A percentile compares a stretch with the other conserved stretches of the same genome.
Evolutionary conservation across 306 rosid genomes (phyloP).

Genomic region (Bauhinia variegata): DNA sequence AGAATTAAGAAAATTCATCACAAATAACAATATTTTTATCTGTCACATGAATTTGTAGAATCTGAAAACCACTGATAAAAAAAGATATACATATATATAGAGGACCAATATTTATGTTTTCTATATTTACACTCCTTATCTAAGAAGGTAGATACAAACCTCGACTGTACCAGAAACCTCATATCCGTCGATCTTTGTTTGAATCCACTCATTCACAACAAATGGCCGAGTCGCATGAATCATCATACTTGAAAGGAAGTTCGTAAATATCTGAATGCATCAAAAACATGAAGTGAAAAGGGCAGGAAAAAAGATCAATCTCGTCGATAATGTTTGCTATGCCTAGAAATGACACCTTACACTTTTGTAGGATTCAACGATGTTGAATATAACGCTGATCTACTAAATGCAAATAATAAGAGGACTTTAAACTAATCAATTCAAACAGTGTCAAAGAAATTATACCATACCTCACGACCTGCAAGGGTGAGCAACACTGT

Average conservation of each 20-base stretch:
- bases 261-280: slow-evolving; percentile 83
- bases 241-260: slow-evolving; percentile 97
- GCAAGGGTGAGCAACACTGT: slow-evolving; percentile 95
- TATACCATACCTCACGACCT: slow-evolving; percentile 83
- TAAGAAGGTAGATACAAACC: slow-evolving; percentile 61
- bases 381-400: slow-evolving; percentile 15
- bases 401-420: slow-evolving; percentile 27
- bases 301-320: slow-evolving; percentile 28
- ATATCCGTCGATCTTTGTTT: slow-evolving; percentile 94
- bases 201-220: slow-evolving; percentile 93
- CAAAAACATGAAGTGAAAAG: slow-evolving; percentile 43
- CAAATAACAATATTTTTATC: slow-evolving; percentile 21
- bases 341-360: slow-evolving; percentile 6
- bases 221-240: slow-evolving; percentile 93
- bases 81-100: not conserved
- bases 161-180: slow-evolving; percentile 99
- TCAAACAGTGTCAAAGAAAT: slow-evolving; percentile 39
- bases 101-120: slow-evolving; percentile 7
- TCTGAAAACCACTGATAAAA: slow-evolving; percentile 3
- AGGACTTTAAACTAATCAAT: slow-evolving; percentile 4
- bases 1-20: slow-evolving; percentile 28
- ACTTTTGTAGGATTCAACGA: slow-evolving; percentile 11
- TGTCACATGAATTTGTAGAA: slow-evolving; percentile 26
- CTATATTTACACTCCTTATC: slow-evolving; percentile 12
- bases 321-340: slow-evolving; percentile 20